Percentiles rank a stretch among this genome's conserved stretches.
phyloP scores from a whole-genome alignment of 352 stramenopile genomes.

The Aphanomyces cochlioides region DNA sequence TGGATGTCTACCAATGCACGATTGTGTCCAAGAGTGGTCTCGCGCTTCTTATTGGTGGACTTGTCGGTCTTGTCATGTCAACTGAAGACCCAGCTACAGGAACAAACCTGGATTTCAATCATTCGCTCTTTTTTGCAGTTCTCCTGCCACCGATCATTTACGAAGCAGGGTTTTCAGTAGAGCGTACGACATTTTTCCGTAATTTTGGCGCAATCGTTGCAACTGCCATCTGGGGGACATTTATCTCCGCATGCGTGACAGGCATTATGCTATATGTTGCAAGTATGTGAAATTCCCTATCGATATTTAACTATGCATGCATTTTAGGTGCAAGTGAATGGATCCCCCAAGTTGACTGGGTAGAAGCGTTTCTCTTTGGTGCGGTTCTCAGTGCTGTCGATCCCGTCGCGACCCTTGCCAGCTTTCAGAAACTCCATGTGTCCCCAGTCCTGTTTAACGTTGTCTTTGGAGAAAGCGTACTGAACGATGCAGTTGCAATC shows the following conservation, averaged over 20 bases:
- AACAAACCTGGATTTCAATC: neutral
- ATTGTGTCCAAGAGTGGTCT: conserved; percentile 26
- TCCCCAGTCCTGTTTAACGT: conserved; percentile 59
- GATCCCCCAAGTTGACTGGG: conserved; percentile 39
- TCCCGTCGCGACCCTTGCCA: conserved; percentile 53
- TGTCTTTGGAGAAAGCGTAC: conserved; percentile 63
- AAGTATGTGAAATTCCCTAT: neutral
- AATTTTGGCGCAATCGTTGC: conserved; percentile 17
- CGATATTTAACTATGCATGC: neutral
- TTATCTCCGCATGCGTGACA: conserved; percentile 13
- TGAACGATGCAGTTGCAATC: conserved; percentile 66
- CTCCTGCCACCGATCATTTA: conserved; percentile 26
- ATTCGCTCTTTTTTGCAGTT: conserved; percentile 23
- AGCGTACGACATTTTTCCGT: conserved; percentile 19
- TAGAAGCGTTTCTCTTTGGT: conserved; percentile 55
- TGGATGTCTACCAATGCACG: conserved; percentile 17
- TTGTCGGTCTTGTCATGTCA: conserved; percentile 4
- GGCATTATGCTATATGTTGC: conserved; percentile 20
- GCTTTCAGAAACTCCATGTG: conserved; percentile 43
- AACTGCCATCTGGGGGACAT: conserved; percentile 18
- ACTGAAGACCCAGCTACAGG: neutral
- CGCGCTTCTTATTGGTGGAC: conserved; percentile 11
- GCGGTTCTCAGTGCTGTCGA: conserved; percentile 60
- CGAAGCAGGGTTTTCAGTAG: conserved; percentile 22
- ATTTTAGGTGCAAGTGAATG: conserved; percentile 10